Conservation (phyloP, 139 green algal genomes). For the Choricystis sp. region DNA sequence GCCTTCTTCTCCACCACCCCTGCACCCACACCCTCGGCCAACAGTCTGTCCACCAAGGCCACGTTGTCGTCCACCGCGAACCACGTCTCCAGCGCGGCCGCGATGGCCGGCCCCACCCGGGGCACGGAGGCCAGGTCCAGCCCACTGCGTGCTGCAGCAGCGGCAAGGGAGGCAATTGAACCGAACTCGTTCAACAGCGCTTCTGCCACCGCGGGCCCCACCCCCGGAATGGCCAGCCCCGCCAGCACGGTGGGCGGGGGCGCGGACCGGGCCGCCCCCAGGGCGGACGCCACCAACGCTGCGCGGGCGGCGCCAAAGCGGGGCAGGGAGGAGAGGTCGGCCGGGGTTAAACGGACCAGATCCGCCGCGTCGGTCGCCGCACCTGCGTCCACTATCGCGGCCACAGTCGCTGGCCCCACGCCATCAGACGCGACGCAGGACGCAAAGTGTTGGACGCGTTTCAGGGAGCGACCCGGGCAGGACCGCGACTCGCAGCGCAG, state of each 20-base stretch:
- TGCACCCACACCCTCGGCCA: background rate
- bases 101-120: background rate
- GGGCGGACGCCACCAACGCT: background rate
- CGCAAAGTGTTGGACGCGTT: slow-evolving; percentile 21
- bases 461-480: slow-evolving; percentile 6
- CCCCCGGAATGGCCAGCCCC: slow-evolving; percentile 12
- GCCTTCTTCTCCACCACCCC: background rate
- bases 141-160: background rate
- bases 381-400: slow-evolving; percentile 8
- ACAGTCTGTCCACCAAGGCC: background rate
- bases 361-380: slow-evolving; percentile 1
- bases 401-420: slow-evolving; percentile 2
- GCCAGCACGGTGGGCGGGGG: slow-evolving; percentile 3
- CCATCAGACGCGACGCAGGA: slow-evolving; percentile 7
- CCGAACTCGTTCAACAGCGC: slow-evolving; percentile 7
- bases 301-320: slow-evolving; percentile 9
- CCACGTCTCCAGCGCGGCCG: background rate
- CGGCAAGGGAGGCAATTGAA: background rate
- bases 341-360: slow-evolving; percentile 8
- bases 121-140: background rate
- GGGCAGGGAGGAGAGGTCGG: slow-evolving; percentile 2
- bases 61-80: background rate
- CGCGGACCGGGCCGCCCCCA: slow-evolving; percentile 4
- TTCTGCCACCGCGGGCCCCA: slow-evolving; percentile 13
- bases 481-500: slow-evolving; percentile 15